Base-by-base conservation (phyloP, 192 early-diverging fungal species). In the Glomus cerebriforme region DNA sequence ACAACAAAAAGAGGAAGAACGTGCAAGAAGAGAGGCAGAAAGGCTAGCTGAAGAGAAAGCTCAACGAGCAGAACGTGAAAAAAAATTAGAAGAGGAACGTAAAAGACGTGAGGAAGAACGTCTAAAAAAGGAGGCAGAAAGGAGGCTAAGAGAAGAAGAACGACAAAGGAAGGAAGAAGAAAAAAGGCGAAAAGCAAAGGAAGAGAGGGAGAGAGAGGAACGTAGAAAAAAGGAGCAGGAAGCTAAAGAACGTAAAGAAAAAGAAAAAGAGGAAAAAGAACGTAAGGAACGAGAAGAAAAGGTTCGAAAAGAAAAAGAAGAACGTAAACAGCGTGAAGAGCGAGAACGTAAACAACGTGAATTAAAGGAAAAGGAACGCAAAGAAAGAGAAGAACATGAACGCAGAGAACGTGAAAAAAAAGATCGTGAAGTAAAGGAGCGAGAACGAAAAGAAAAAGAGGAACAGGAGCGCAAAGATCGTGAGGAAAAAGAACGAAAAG, bases 1-100 rank as follows among this genome's bases (percentile, higher is more conserved):
- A 65, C 88, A 92, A 73, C 92, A 93, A 85, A 91, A 87, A 83
- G 90, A 92, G 75, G 88, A 91, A 67, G 92, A 94, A 80, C 81
- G 86, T 63, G 84, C 83, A 60, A 84, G 85, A 27, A 84, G 88
- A 73, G 93, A 92, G 64, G 87, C 85, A 8, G 85, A 88, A 72
- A 80, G 86, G 0, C 39, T 85, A 17, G 87, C 90, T 77, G 83
- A 84, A 59, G 79, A 89, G 81, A 85, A 80, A 65, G 63, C 82
- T 34, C 39, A 77, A 43, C 67, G 77, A 49, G 82, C 82, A 39
- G 83, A 83, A 35, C 81, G 86, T 49, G 80, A 88, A 47, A 68
- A 84, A 77, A 83, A 91, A 83, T 82, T 88, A 75, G 83, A 92
- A 82, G 90, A 88, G 75, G 88, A 92, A 80, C 86, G 86, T 79